These are phyloP conservation scores for Cercospora zeae-maydis DNA, from an alignment of 2,329 filamentous ascomycete genomes.

Conservation along the genomic window DNA sequence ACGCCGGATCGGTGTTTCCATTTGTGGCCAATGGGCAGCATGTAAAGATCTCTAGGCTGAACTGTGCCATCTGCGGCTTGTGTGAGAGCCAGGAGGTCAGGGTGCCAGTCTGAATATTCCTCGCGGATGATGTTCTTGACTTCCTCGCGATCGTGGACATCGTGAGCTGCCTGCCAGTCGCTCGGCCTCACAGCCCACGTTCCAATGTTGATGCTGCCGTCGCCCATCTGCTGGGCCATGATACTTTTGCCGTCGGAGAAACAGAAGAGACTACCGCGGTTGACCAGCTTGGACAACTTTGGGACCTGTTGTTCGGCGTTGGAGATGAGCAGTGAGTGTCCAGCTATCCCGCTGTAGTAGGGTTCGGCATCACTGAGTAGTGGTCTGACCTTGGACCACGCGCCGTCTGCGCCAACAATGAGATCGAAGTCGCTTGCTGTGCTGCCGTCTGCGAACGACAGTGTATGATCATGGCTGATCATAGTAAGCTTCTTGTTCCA, in stretches of 20 bases:
- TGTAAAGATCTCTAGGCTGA: conserved; percentile 36
- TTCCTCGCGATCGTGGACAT: conserved; percentile 23
- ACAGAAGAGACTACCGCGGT: conserved; percentile 33
- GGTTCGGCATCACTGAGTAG: conserved; percentile 35
- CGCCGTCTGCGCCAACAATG: conserved; percentile 46
- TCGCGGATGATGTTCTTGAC: conserved; percentile 26
- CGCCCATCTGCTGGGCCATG: conserved; percentile 29
- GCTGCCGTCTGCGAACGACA: conserved; percentile 37
- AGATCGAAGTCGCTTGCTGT: conserved; percentile 40
- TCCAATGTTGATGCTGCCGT: conserved; percentile 23
- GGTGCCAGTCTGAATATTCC: conserved; percentile 36
- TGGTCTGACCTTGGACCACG: conserved; percentile 41
- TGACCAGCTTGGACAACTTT: conserved; percentile 33
- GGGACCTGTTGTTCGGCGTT: not conserved
- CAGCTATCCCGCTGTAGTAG: conserved; percentile 39
- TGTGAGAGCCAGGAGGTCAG: conserved; percentile 36
- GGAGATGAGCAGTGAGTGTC: conserved; percentile 29
- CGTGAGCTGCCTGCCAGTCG: conserved; percentile 19
- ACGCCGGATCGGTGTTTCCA: conserved; percentile 40
- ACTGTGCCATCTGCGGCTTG: conserved; percentile 24
- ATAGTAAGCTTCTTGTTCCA: conserved; percentile 35
- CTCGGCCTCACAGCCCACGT: conserved; percentile 20
- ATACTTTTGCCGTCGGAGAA: conserved; percentile 32
- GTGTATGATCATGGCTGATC: conserved; percentile 21
- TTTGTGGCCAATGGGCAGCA: conserved; percentile 40